Percentiles rank a stretch among this genome's conserved stretches.
Evolutionary conservation across 1,284 basidiomycete genomes (phyloP).

Genomic region (Chondrostereum purpureum): DNA sequence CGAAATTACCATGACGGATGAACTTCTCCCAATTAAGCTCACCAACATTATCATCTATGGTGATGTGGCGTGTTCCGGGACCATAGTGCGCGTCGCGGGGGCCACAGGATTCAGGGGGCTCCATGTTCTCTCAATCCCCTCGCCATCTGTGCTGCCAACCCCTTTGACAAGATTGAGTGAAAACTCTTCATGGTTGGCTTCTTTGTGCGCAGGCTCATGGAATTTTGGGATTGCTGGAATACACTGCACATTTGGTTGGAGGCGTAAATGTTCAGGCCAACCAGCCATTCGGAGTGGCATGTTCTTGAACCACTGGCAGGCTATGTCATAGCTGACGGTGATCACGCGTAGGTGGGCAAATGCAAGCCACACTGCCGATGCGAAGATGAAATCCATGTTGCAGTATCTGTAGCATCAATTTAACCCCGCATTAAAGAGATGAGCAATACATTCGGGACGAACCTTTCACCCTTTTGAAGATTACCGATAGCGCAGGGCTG

Average conservation of each 20-base stretch:
- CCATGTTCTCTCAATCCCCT: slow-evolving; percentile 11
- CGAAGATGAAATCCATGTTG: slow-evolving; percentile 16
- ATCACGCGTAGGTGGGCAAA: not conserved
- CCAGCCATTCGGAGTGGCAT: slow-evolving; percentile 20
- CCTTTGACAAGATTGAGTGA: slow-evolving; percentile 11
- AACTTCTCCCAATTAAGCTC: slow-evolving; percentile 21
- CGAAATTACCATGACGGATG: slow-evolving; percentile 14
- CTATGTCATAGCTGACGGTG: slow-evolving; percentile 14
- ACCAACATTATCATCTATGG: slow-evolving; percentile 17
- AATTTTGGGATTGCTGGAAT: slow-evolving; percentile 12
- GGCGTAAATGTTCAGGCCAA: slow-evolving; percentile 6
- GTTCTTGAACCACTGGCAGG: too few species aligned
- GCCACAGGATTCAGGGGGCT: slow-evolving; percentile 9
- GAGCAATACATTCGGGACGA: too few species aligned
- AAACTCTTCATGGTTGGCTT: slow-evolving; percentile 8
- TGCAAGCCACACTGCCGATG: slow-evolving; percentile 6
- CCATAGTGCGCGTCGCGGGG: slow-evolving; percentile 8
- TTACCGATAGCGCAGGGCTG: slow-evolving; percentile 16
- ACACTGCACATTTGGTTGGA: not conserved
- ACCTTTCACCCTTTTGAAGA: slow-evolving; percentile 23
- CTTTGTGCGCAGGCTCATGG: slow-evolving; percentile 12
- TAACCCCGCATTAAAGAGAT: too few species aligned
- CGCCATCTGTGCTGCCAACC: slow-evolving; percentile 12
- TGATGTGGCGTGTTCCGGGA: slow-evolving; percentile 9
- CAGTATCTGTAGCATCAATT: too few species aligned